Evolutionary conservation across 495 filamentous ascomycete genomes (phyloP).

Genomic region (Geoglossum glabrum): DNA sequence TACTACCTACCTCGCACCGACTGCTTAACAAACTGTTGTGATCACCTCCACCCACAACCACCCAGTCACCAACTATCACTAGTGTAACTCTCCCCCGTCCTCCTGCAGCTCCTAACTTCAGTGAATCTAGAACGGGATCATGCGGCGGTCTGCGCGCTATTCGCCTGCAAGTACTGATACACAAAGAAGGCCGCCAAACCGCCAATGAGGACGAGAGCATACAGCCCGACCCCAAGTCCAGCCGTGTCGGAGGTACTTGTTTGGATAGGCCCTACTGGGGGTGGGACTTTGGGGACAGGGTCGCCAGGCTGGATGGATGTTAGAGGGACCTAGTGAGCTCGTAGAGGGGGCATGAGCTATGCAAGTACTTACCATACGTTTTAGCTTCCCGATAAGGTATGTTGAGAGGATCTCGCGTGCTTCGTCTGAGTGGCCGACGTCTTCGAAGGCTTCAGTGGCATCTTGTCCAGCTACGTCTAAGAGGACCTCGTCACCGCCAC

Average conservation of each 20-base stretch:
- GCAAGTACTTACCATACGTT: slow-evolving; percentile 47
- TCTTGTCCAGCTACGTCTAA: slow-evolving; percentile 94
- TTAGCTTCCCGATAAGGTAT: slow-evolving; percentile 59
- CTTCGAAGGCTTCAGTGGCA: slow-evolving; percentile 95
- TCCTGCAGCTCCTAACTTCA: too few relatives aligned
- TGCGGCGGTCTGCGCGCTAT: too few relatives aligned
- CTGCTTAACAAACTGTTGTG: too few relatives aligned
- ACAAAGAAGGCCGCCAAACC: slow-evolving; percentile 57
- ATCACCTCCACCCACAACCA: too few relatives aligned
- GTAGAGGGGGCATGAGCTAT: too few relatives aligned
- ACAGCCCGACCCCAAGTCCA: slow-evolving; percentile 60
- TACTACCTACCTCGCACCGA: too few relatives aligned
- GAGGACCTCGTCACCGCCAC: slow-evolving; percentile 94
- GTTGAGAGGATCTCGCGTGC: slow-evolving; percentile 80
- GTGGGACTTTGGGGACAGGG: slow-evolving; percentile 44
- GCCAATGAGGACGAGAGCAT: slow-evolving; percentile 63
- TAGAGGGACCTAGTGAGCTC: neutral
- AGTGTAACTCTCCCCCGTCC: too few relatives aligned
- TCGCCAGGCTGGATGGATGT: slow-evolving; percentile 47
- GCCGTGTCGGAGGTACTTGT: slow-evolving; percentile 23
- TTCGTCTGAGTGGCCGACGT: slow-evolving; percentile 98
- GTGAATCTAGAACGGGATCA: too few relatives aligned
- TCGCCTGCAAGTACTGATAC: slow-evolving; percentile 60
- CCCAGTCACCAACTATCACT: too few relatives aligned
- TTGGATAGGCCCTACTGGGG: slow-evolving; percentile 19